Conservation (phyloP, 2,329 filamentous ascomycete genomes). For the Cryphonectria naterciae region DNA sequence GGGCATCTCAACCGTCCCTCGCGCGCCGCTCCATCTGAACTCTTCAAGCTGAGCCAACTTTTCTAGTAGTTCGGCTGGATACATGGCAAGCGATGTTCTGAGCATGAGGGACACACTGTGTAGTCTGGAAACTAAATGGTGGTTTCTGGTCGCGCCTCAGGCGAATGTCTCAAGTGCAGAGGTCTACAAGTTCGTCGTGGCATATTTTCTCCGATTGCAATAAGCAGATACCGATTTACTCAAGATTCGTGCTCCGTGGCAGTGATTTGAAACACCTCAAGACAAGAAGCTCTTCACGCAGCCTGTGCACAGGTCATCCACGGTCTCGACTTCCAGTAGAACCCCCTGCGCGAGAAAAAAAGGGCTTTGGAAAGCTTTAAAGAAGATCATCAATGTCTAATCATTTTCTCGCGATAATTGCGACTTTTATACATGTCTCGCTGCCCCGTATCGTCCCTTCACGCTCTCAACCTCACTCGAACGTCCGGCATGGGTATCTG, state of each 20-base stretch:
- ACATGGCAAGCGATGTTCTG: background rate
- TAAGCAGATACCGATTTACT: background rate
- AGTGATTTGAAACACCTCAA: background rate
- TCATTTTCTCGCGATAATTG: constrained; percentile 7
- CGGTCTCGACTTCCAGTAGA: background rate
- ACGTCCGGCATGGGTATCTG: constrained; percentile 68
- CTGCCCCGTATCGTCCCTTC: background rate
- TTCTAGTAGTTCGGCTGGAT: background rate
- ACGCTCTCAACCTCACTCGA: constrained; percentile 48
- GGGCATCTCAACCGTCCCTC: background rate
- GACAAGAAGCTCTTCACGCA: background rate
- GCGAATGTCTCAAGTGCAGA: background rate
- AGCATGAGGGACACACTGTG: background rate
- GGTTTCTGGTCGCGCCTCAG: background rate
- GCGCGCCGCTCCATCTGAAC: background rate
- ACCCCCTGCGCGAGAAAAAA: too few species aligned
- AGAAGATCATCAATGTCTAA: constrained; percentile 21
- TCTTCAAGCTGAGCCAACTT: background rate
- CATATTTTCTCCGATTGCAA: background rate
- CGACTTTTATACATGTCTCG: constrained; percentile 8
- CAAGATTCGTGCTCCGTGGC: background rate
- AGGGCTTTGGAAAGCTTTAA: background rate
- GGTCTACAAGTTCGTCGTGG: background rate
- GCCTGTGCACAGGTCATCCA: background rate
- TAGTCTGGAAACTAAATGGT: background rate